phyloP scores from a whole-genome alignment of 495 filamentous ascomycete species.

The Platismatia glauca region DNA sequence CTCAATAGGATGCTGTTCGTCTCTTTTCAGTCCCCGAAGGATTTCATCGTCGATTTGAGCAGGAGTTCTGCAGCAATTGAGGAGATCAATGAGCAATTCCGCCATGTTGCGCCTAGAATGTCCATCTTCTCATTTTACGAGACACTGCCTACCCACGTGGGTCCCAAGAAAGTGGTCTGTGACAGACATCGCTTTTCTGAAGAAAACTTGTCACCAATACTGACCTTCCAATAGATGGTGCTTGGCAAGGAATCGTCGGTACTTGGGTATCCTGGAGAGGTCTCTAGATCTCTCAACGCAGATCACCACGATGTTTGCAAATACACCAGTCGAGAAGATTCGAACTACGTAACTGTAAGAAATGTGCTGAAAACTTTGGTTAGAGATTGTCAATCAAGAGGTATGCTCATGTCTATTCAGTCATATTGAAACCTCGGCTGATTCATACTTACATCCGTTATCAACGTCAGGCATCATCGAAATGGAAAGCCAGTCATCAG shows the following conservation, averaged over 20 bases:
- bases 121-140: constrained; percentile 43
- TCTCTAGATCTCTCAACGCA: constrained; percentile 34
- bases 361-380: neutral
- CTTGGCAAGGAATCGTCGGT: constrained; percentile 28
- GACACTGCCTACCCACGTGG: constrained; percentile 31
- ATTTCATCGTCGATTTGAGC: neutral
- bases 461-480: neutral
- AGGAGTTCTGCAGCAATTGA: neutral
- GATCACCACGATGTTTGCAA: constrained; percentile 45
- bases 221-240: neutral
- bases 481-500: neutral
- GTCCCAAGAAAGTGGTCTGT: constrained; percentile 25
- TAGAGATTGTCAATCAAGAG: neutral
- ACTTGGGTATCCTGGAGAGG: constrained; percentile 38
- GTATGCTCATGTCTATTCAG: neutral
- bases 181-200: neutral
- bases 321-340: constrained; percentile 32
- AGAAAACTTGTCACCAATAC: neutral
- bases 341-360: constrained; percentile 28
- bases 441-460: neutral
- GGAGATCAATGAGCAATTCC: constrained; percentile 43
- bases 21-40: constrained; percentile 18
- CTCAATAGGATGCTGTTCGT: constrained; percentile 30
- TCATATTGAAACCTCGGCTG: neutral
- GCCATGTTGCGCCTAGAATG: constrained; percentile 31